Percentiles rank a stretch among this genome's conserved stretches.
phyloP scores from a whole-genome alignment of 2,329 filamentous ascomycete genomes.

The Coniochaeta sp. region DNA sequence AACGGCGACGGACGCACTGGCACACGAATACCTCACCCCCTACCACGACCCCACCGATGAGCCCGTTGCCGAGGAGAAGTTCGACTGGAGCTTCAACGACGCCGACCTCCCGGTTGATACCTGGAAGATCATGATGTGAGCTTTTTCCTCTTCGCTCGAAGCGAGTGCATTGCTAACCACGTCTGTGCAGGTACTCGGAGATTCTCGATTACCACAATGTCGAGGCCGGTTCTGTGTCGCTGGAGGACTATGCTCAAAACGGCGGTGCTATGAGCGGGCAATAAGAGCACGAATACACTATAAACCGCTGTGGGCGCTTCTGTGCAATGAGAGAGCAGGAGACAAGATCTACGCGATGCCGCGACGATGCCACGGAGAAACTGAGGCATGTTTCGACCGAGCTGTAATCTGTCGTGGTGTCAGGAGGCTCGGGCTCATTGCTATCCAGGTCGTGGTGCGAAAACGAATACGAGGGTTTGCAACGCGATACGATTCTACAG shows the following conservation, averaged over 20 bases:
- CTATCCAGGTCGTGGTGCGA: not conserved
- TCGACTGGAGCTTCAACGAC: slow-evolving; percentile 99
- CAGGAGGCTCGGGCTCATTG: not conserved
- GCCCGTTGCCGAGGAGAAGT: slow-evolving; percentile 92
- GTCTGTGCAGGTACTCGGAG: slow-evolving; percentile 75
- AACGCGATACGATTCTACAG: not conserved
- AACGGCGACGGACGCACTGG: slow-evolving; percentile 75
- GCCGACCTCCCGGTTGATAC: slow-evolving; percentile 94
- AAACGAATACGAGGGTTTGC: not conserved
- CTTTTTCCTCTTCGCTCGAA: slow-evolving; percentile 4
- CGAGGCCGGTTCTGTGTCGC: slow-evolving; percentile 42
- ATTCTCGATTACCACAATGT: slow-evolving; percentile 98
- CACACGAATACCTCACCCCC: slow-evolving; percentile 87
- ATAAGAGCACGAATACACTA: slow-evolving; percentile 14
- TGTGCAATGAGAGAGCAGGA: not conserved
- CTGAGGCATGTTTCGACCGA: not conserved
- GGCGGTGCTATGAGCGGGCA: slow-evolving; percentile 23
- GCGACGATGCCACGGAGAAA: slow-evolving; percentile 8
- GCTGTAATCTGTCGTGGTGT: not conserved
- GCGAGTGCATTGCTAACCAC: not conserved
- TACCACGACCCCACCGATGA: slow-evolving; percentile 98
- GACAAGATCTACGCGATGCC: not conserved
- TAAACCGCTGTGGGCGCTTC: not conserved
- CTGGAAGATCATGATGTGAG: slow-evolving; percentile 99
- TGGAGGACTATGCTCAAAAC: slow-evolving; percentile 23